Evolutionary conservation across 805 yeast species (phyloP), one percentile per base, ranked within the genome.

Genomic region (Nakazawaea holstii): DNA sequence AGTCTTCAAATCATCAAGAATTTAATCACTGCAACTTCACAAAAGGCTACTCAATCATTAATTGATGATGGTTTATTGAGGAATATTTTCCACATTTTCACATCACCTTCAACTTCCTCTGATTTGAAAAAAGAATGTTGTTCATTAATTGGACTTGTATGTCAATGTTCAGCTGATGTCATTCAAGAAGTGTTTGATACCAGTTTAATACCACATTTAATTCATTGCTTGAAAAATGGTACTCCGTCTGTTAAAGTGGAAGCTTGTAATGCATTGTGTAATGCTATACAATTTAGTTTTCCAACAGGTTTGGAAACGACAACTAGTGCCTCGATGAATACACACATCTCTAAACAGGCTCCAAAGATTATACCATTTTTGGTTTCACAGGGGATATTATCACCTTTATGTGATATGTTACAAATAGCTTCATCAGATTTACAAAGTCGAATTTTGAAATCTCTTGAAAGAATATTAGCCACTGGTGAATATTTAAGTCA

Each of bases 391-490:
- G 50, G 50, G 13, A 43, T 48, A 10, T 28, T 48, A 13, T 26
- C 42, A 20, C 47, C 50, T 8, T 17, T 48, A n/a, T 38, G 33
- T 27, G 47, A 42, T 14, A 39, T 48, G 44, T 39, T 43, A 35
- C n/a, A 24, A 15, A 27, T 39, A 13, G 36, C 47, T 4, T 10
- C 35, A 15, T 11, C 39, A 15, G 42, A 42, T 30, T 33, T 48
- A 26, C 43, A 39, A 29, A 10, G 28, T 9, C 15, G 39, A 24
- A 48, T 48, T 26, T 31, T 48, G 37, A 43, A 43, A 15, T 48
- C 50, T 10, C 29, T 48, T 27, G 50, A 48, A 24, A 32, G 44
- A 11, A 48, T 48, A 8, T 39, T 48, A n/a, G 46, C 50, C n/a
- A 39, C 44, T 11, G 46, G 47, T 3, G 50, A 48, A 35, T 37